These are phyloP conservation scores for Aspergillus calidoustus DNA, from an alignment of 2,329 filamentous ascomycete genomes.

Conservation along the genomic window DNA sequence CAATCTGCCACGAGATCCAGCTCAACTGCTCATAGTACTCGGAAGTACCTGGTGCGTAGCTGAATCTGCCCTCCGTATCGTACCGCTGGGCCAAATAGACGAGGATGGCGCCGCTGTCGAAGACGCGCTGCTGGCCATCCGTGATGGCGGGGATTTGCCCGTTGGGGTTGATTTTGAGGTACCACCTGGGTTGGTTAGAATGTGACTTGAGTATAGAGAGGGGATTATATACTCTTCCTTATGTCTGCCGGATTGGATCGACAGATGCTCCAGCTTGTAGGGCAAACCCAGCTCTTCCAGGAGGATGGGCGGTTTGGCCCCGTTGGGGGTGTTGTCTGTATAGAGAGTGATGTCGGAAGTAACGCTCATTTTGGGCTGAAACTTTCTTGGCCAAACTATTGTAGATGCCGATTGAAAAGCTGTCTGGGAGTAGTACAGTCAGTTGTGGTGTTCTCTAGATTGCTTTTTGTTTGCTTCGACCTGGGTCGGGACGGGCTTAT, in stretches of 20 bases:
- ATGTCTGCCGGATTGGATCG: conserved; percentile 1
- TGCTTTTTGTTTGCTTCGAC: too few species aligned
- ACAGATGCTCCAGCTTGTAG: conserved; percentile 2
- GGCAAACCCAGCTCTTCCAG: conserved; percentile 2
- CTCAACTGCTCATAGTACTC: conserved; percentile 11
- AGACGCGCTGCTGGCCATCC: conserved; percentile 4
- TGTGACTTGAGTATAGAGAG: background rate
- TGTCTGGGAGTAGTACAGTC: background rate
- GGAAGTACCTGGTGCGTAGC: background rate
- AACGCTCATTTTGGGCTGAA: background rate
- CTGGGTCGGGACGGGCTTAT: too few species aligned
- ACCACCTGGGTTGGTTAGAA: background rate
- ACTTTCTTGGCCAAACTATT: too few species aligned
- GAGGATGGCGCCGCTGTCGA: conserved; percentile 6
- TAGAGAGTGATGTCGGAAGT: conserved; percentile 3
- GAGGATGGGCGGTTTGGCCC: background rate
- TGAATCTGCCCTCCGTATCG: background rate
- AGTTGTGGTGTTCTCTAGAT: background rate
- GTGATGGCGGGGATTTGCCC: conserved; percentile 8
- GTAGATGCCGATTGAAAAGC: too few species aligned
- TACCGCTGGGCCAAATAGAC: conserved; percentile 3
- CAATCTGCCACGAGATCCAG: conserved; percentile 8
- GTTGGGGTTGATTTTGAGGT: conserved; percentile 7
- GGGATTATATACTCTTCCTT: background rate
- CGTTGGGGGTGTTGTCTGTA: conserved; percentile 5